phyloP scores from a whole-genome alignment of 1,284 basidiomycete species.

The Papiliotrema flavescens region DNA sequence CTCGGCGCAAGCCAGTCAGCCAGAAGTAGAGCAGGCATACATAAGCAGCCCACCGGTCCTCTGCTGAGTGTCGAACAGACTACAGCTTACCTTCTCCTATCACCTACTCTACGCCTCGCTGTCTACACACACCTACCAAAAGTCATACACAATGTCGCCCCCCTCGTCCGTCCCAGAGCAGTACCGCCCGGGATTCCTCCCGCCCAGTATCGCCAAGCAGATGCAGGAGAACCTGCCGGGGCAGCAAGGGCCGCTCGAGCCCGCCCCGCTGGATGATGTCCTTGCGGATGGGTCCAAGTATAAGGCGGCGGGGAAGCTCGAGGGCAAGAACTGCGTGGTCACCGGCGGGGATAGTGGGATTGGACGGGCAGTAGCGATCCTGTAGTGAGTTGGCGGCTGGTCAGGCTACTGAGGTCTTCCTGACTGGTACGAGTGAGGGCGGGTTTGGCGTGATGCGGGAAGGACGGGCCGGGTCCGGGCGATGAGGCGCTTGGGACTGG shows the following conservation, averaged over 20 bases:
- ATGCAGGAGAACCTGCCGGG: slow-evolving; percentile 40
- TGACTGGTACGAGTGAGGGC: too few relatives aligned
- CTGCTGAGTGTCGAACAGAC: too few relatives aligned
- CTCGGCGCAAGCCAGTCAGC: too few relatives aligned
- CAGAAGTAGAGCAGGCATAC: too few relatives aligned
- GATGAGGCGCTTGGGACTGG: too few relatives aligned
- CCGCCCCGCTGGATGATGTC: slow-evolving; percentile 54
- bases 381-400: slow-evolving; percentile 35
- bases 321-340: slow-evolving; percentile 49
- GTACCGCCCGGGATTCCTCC: slow-evolving; percentile 39
- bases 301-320: slow-evolving; percentile 49
- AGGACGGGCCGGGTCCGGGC: too few relatives aligned
- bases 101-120: too few relatives aligned
- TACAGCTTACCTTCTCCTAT: too few relatives aligned
- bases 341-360: slow-evolving; percentile 53
- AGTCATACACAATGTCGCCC: slow-evolving; percentile 23
- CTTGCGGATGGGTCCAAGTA: slow-evolving; percentile 53
- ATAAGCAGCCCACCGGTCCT: too few relatives aligned
- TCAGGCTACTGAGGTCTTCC: too few relatives aligned
- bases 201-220: slow-evolving; percentile 35
- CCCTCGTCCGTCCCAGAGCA: slow-evolving; percentile 40
- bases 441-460: too few relatives aligned
- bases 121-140: background rate
- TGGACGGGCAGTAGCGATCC: slow-evolving; percentile 45
- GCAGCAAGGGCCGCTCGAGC: slow-evolving; percentile 40